Base-by-base conservation (phyloP, 2,329 filamentous ascomycete species). In the Aspergillus brunneoviolaceus region DNA sequence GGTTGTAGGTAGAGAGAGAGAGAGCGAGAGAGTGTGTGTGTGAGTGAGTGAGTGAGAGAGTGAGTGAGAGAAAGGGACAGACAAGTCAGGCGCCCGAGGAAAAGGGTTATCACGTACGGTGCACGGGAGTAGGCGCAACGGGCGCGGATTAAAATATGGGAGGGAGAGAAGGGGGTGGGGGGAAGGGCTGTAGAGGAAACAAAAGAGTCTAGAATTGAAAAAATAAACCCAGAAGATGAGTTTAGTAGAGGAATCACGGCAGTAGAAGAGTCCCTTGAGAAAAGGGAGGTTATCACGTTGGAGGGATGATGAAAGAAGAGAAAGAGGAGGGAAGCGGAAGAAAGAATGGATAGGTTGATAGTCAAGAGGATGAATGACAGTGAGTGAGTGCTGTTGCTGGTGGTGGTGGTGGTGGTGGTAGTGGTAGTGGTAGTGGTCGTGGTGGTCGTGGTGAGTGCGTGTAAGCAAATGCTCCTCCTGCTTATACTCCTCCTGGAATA, bases 101-200 rank as follows among this genome's bases (percentile, higher is more conserved):
- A 70, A 71, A 71, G 70, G 69, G 70, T 68, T 65, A 69, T 67
- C 61, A 69, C 70, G 61, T 72, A 74, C 71, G 65, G 67, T 73
- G 65, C 60, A 68, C 60, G 58, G 62, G 57, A 65, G 57, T 59
- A 67, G 65, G 67, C 67, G 71, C 69, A 70, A 70, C 69, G 69
- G 53, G 68, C 64, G 66, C 70, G 51, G 60, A 63, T 60, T 60
- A 64, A 66, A 66, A 62, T 59, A 69, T 63, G 56, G 62, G 65
- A 56, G 58, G 58, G 50, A 67, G 63, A 45, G 39, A 19, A 45
- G 39, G 39, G 39, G 39, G 39, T 45, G 39, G 39, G 39, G 39
- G 39, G 59, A 59, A 63, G 61, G 63, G 53, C 33, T 16, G 33
- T 12, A 35, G 64, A 63, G 52, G 63, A 42, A 56, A 63, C 54